These are phyloP conservation scores for Saitozyma podzolica DNA, from an alignment of 768 basidiomycete genomes.

Conservation along the genomic window DNA sequence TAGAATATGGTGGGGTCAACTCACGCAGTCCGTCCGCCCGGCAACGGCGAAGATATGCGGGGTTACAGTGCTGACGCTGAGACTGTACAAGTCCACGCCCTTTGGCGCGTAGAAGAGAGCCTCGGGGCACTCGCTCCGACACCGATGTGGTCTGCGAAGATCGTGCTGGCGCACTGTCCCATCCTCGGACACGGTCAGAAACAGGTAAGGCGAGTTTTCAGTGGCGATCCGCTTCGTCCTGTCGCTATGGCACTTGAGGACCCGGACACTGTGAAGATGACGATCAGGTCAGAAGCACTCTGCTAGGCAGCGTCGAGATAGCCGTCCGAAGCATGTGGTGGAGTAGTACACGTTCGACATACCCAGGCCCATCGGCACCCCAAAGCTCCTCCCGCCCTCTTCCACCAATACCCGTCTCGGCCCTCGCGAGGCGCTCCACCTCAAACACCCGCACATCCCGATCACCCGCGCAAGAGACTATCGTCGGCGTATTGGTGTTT, in stretches of 20 bases:
- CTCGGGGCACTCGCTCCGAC: conserved; percentile 64
- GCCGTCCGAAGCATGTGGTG: neutral
- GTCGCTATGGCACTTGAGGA: conserved; percentile 67
- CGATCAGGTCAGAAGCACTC: neutral
- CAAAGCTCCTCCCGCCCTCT: conserved; percentile 10
- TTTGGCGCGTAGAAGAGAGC: conserved; percentile 65
- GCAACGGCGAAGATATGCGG: conserved; percentile 85
- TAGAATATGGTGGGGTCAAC: conserved; percentile 42
- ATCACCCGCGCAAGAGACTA: conserved; percentile 64
- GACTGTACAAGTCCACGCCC: conserved; percentile 65
- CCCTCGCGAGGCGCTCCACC: conserved; percentile 56
- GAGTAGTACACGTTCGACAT: conserved; percentile 9
- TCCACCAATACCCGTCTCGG: conserved; percentile 48
- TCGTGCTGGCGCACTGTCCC: conserved; percentile 87
- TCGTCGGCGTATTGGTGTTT: conserved; percentile 63
- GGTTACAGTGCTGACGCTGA: conserved; percentile 73
- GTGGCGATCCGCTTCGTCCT: conserved; percentile 78
- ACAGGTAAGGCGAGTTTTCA: conserved; percentile 36
- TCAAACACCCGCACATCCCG: conserved; percentile 77
- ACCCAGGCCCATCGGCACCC: conserved; percentile 37
- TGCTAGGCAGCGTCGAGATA: neutral
- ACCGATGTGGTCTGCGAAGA: conserved; percentile 69
- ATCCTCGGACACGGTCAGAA: conserved; percentile 61
- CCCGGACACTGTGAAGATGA: conserved; percentile 21
- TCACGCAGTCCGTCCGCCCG: conserved; percentile 72